Evolutionary conservation across 257 asterid species (phyloP).

Genomic region (Coffea canephora): DNA sequence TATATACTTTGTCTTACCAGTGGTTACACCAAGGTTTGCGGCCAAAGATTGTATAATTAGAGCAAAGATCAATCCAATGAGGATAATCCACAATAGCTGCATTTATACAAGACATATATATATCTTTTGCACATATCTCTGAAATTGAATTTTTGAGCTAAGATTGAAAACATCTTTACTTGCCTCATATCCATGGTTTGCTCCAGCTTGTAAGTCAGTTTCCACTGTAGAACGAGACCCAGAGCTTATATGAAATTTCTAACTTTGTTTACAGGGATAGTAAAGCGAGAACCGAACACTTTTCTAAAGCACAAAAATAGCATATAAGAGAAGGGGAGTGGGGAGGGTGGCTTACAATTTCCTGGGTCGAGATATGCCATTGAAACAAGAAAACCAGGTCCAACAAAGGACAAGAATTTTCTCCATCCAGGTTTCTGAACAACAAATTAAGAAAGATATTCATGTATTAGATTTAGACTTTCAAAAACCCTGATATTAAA

Average conservation of each 20-base stretch:
- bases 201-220: slow-evolving; percentile 95
- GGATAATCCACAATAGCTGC: slow-evolving; percentile 89
- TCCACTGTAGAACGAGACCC: slow-evolving; percentile 52
- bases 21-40: slow-evolving; percentile 92
- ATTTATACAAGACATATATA: neutral
- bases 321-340: too few species aligned
- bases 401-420: slow-evolving; percentile 61
- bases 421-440: slow-evolving; percentile 77
- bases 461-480: neutral
- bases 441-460: neutral
- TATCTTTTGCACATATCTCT: neutral
- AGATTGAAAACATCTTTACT: neutral
- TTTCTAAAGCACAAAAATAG: neutral
- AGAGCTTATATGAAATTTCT: neutral
- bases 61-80: slow-evolving; percentile 81
- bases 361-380: slow-evolving; percentile 96
- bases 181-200: slow-evolving; percentile 81
- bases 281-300: neutral
- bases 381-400: slow-evolving; percentile 94
- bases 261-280: neutral
- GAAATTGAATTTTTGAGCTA: too few species aligned
- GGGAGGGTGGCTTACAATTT: slow-evolving; percentile 44
- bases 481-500: neutral
- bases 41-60: slow-evolving; percentile 91
- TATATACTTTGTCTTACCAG: slow-evolving; percentile 39